Evolutionary conservation across 805 yeast genomes (phyloP).

Genomic region (Kodamaea jinghongensis): DNA sequence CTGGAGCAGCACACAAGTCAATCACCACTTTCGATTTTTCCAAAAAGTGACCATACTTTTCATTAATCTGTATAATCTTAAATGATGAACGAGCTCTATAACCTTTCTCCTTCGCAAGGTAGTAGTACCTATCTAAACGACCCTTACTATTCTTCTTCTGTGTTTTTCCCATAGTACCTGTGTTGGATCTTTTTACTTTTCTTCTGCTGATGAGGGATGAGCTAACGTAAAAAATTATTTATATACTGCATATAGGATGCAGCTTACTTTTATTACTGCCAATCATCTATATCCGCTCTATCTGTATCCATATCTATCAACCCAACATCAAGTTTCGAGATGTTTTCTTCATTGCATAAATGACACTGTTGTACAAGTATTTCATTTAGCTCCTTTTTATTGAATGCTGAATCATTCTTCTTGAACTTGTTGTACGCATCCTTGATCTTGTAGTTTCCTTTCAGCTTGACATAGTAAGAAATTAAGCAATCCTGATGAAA

Average conservation of each 20-base stretch:
- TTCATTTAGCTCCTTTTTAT: conserved; percentile 53
- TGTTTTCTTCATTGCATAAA: conserved; percentile 71
- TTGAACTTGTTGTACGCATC: conserved; percentile 58
- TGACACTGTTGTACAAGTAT: conserved; percentile 65
- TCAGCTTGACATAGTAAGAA: conserved; percentile 53
- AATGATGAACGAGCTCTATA: conserved; percentile 98
- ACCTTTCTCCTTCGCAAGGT: conserved; percentile 95
- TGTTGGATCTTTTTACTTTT: neutral
- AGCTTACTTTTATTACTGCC: conserved; percentile 43
- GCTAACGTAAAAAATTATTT: neutral
- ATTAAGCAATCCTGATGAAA: conserved; percentile 89
- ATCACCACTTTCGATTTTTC: conserved; percentile 94
- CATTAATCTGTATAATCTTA: conserved; percentile 91
- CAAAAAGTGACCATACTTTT: conserved; percentile 91
- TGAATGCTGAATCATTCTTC: conserved; percentile 37
- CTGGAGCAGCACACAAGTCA: conserved; percentile 99
- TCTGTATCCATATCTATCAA: conserved; percentile 39
- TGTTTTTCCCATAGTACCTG: conserved; percentile 71
- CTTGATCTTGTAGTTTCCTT: conserved; percentile 62
- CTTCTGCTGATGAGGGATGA: conserved; percentile 5
- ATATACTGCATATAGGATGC: conserved; percentile 1
- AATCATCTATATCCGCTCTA: conserved; percentile 40
- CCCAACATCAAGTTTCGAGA: conserved; percentile 66
- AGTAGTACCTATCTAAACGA: conserved; percentile 97
- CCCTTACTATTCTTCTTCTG: conserved; percentile 97